Percentiles rank a stretch among this genome's conserved stretches.
Conservation (phyloP, 805 yeast species). For the Saccharomycopsis oosterbeekiorum region DNA sequence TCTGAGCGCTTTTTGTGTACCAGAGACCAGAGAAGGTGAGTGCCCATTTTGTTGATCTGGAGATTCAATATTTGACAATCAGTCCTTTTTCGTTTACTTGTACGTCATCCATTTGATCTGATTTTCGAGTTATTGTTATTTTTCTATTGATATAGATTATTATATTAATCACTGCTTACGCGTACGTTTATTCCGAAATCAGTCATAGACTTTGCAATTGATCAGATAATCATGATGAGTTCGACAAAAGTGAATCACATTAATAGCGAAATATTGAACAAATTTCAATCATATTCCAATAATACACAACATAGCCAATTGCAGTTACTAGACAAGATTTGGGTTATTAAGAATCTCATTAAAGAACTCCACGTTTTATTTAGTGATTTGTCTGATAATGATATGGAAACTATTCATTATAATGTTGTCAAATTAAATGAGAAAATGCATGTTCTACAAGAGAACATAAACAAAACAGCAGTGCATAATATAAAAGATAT, state of each 20-base stretch:
- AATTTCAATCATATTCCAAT: background rate
- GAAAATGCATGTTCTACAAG: slow-evolving; percentile 6
- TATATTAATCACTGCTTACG: too few species aligned
- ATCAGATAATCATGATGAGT: background rate
- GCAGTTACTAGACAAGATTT: slow-evolving; percentile 12
- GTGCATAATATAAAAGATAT: background rate
- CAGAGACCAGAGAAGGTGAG: too few species aligned
- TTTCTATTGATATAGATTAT: too few species aligned
- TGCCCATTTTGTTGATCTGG: too few species aligned
- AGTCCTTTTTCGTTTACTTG: too few species aligned
- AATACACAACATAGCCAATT: background rate
- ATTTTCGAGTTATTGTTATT: too few species aligned
- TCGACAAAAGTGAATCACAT: background rate
- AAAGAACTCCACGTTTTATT: slow-evolving; percentile 6
- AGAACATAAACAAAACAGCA: slow-evolving; percentile 4
- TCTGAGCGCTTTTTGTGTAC: too few species aligned
- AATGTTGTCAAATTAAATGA: slow-evolving; percentile 10
- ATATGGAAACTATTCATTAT: slow-evolving; percentile 3
- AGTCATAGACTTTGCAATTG: slow-evolving; percentile 28
- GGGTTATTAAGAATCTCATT: slow-evolving; percentile 14
- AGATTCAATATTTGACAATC: too few species aligned
- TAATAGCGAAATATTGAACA: background rate
- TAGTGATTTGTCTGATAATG: slow-evolving; percentile 5
- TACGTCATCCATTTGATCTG: too few species aligned
- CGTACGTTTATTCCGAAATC: too few species aligned